Conservation (phyloP, 2,329 filamentous ascomycete species). For the Xylaria sp. region DNA sequence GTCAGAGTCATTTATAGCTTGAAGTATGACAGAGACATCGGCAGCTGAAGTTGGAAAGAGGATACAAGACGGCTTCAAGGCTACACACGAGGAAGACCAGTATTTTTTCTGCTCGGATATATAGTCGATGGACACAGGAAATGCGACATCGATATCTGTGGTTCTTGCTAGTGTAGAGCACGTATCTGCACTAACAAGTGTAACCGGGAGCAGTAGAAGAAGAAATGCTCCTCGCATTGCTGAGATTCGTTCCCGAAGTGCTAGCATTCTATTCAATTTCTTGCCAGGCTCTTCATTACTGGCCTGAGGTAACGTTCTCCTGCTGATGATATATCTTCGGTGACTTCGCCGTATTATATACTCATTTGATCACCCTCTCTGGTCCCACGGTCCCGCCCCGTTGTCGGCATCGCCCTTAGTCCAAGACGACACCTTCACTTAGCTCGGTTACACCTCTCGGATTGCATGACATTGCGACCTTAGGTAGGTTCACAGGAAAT, state of each 20-base stretch:
- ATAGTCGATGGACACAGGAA: constrained; percentile 44
- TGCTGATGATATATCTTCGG: not conserved
- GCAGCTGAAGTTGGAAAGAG: constrained; percentile 54
- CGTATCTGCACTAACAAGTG: constrained; percentile 41
- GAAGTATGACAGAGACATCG: constrained; percentile 59
- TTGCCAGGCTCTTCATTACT: not conserved
- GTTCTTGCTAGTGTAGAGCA: constrained; percentile 45
- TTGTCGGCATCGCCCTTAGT: not conserved
- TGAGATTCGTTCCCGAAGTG: constrained; percentile 6
- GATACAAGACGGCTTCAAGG: constrained; percentile 52
- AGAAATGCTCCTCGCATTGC: constrained; percentile 19
- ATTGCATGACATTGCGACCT: not conserved
- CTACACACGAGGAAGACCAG: constrained; percentile 52
- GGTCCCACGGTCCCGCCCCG: not conserved
- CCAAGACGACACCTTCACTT: not conserved
- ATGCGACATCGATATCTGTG: constrained; percentile 44
- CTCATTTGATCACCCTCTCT: not conserved
- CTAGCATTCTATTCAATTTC: constrained; percentile 26
- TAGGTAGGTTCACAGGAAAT: constrained; percentile 2
- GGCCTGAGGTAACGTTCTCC: not conserved
- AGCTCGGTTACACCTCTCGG: not conserved
- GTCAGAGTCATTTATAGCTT: constrained; percentile 51
- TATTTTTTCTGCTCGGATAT: constrained; percentile 48
- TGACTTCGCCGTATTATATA: not conserved
- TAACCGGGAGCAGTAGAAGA: constrained; percentile 26